Percentiles rank a stretch among this genome's conserved stretches.
These are phyloP conservation scores for Aspergillus awamori DNA, from an alignment of 2,329 filamentous ascomycete species.

Conservation along the genomic window DNA sequence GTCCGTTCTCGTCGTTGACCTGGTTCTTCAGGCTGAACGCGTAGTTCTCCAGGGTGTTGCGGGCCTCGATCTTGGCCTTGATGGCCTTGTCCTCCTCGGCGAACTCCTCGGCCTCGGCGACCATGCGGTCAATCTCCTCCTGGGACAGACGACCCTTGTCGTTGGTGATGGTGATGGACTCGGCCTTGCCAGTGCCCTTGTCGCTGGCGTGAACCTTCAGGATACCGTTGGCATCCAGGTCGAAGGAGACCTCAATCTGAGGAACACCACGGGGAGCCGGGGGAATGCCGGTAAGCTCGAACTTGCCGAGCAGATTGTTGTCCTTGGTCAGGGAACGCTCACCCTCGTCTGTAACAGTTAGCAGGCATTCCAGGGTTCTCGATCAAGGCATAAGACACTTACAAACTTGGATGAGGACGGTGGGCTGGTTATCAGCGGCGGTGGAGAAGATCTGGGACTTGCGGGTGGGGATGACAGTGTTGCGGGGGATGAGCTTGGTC, in stretches of 20 bases:
- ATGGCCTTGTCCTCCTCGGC: constrained; percentile 99
- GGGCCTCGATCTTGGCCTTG: constrained; percentile 92
- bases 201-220: constrained; percentile 94
- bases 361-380: constrained; percentile 1
- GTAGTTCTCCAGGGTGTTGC: constrained; percentile 98
- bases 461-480: constrained; percentile 91
- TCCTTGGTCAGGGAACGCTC: constrained; percentile 94
- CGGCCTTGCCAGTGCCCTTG: constrained; percentile 96
- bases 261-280: constrained; percentile 94
- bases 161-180: constrained; percentile 99
- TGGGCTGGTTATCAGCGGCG: constrained; percentile 93
- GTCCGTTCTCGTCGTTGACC: constrained; percentile 92
- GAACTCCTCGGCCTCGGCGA: constrained; percentile 96
- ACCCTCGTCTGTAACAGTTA: constrained; percentile 64
- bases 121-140: constrained; percentile 99
- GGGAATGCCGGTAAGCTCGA: constrained; percentile 94
- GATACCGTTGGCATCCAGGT: constrained; percentile 98
- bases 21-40: constrained; percentile 99
- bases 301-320: constrained; percentile 97
- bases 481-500: constrained; percentile 94
- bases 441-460: constrained; percentile 99
- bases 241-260: constrained; percentile 97
- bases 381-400: constrained; percentile 27
- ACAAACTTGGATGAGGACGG: constrained; percentile 91
- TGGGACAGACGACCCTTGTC: constrained; percentile 96